phyloP scores from a whole-genome alignment of 768 basidiomycete genomes.

The Mycena metata region DNA sequence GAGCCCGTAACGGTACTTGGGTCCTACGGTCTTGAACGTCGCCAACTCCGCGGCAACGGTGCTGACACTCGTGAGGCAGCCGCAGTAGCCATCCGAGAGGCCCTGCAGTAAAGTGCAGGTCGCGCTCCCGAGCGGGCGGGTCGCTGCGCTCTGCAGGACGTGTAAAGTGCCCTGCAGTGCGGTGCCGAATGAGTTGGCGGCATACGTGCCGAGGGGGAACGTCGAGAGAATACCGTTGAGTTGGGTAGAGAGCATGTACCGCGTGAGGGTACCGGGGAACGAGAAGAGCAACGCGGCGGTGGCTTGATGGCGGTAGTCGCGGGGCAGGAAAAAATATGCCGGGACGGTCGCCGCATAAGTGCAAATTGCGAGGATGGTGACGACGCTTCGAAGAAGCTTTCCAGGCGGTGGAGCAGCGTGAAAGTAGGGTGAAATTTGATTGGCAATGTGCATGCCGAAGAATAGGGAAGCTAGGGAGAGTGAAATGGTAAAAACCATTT shows the following conservation, averaged over 20 bases:
- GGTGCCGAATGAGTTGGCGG: constrained; percentile 82
- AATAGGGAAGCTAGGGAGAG: constrained; percentile 79
- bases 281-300: constrained; percentile 91
- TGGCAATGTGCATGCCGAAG: constrained; percentile 78
- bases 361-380: constrained; percentile 70
- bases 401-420: constrained; percentile 58
- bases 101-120: constrained; percentile 87
- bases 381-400: constrained; percentile 59
- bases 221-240: constrained; percentile 75
- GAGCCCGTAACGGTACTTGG: constrained; percentile 74
- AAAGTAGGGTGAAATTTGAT: constrained; percentile 55
- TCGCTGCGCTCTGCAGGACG: constrained; percentile 71
- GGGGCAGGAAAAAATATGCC: constrained; percentile 81
- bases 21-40: constrained; percentile 66
- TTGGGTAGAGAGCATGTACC: constrained; percentile 80
- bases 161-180: constrained; percentile 82
- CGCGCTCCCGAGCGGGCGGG: constrained; percentile 57
- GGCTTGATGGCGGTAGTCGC: constrained; percentile 78
- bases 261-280: constrained; percentile 88
- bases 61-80: constrained; percentile 93
- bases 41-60: constrained; percentile 89
- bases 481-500: constrained; percentile 82
- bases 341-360: constrained; percentile 83
- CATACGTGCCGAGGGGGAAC: constrained; percentile 85
- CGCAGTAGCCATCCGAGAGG: constrained; percentile 92